Evolutionary conservation across 441 rosid genomes (phyloP).

Genomic region (Arabidopsis lyrata): DNA sequence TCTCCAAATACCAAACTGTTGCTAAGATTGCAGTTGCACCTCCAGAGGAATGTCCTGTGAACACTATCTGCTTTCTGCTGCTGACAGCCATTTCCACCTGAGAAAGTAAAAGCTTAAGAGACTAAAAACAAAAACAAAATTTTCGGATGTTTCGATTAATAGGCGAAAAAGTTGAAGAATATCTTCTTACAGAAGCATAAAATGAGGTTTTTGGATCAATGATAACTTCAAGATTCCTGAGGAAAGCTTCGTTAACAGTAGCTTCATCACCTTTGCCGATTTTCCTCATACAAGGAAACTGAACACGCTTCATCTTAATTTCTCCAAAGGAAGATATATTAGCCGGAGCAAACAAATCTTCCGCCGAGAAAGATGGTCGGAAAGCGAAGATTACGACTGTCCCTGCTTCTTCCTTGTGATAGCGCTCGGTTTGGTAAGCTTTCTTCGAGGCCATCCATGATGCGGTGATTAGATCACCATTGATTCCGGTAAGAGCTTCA

Average conservation of each 20-base stretch:
- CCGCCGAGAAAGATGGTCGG: constrained; percentile 57
- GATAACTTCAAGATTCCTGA: constrained; percentile 48
- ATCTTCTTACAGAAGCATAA: constrained; percentile 28
- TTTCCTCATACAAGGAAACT: constrained; percentile 54
- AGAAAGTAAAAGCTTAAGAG: constrained; percentile 25
- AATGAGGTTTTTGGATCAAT: constrained; percentile 42
- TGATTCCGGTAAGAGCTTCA: constrained; percentile 46
- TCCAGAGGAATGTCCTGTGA: constrained; percentile 89
- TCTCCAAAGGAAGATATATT: constrained; percentile 58
- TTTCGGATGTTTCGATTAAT: not conserved
- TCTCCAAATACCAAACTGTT: constrained; percentile 73
- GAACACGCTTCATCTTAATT: constrained; percentile 48
- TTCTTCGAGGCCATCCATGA: constrained; percentile 48
- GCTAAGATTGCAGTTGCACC: constrained; percentile 80
- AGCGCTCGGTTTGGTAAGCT: constrained; percentile 49
- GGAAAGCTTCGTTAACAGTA: constrained; percentile 66
- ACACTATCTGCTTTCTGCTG: constrained; percentile 53
- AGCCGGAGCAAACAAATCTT: constrained; percentile 49
- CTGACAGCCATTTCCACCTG: constrained; percentile 57
- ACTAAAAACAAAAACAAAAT: not conserved
- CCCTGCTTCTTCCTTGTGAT: constrained; percentile 31
- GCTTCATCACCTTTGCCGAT: constrained; percentile 52
- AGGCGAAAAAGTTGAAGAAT: no score
- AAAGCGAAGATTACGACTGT: constrained; percentile 52
- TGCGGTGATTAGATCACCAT: constrained; percentile 49